phyloP scores from a whole-genome alignment of 148 eudicot genomes.

The Suaeda aralocaspica region DNA sequence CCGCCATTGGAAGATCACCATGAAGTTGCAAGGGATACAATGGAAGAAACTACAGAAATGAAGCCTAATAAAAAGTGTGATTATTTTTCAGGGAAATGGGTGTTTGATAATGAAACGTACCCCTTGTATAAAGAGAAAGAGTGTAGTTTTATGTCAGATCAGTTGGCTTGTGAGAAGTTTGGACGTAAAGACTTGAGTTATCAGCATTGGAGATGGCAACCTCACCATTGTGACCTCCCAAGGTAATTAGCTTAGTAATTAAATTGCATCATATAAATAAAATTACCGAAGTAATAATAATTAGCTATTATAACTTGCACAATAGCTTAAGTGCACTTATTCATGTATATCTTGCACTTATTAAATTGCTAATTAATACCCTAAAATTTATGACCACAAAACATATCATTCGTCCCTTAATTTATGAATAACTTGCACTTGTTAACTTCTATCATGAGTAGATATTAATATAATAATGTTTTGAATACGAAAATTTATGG shows the following conservation, averaged over 20 bases:
- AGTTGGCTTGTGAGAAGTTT: conserved; percentile 67
- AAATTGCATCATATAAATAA: too few species aligned
- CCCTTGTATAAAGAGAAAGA: conserved; percentile 67
- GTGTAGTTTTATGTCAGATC: conserved; percentile 69
- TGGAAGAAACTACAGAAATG: conserved; percentile 8
- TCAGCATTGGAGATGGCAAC: conserved; percentile 93
- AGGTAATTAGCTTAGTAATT: conserved; percentile 34
- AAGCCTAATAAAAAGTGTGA: conserved; percentile 51
- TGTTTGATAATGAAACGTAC: conserved; percentile 56
- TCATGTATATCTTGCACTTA: too few species aligned
- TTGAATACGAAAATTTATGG: too few species aligned
- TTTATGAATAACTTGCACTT: too few species aligned
- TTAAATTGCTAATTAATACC: too few species aligned
- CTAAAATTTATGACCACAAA: too few species aligned
- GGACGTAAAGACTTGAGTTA: conserved; percentile 70
- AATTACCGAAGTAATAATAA: too few species aligned
- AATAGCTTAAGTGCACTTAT: too few species aligned
- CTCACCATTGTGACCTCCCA: conserved; percentile 73
- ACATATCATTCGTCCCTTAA: too few species aligned
- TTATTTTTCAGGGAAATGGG: conserved; percentile 78
- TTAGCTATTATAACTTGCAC: too few species aligned
- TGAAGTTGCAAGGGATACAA: not conserved
- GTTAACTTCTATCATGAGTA: too few species aligned
- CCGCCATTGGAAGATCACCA: not conserved
- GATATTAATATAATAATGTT: too few species aligned